phyloP scores from a whole-genome alignment of 108 stramenopile genomes.

The Ochromonas danica region DNA sequence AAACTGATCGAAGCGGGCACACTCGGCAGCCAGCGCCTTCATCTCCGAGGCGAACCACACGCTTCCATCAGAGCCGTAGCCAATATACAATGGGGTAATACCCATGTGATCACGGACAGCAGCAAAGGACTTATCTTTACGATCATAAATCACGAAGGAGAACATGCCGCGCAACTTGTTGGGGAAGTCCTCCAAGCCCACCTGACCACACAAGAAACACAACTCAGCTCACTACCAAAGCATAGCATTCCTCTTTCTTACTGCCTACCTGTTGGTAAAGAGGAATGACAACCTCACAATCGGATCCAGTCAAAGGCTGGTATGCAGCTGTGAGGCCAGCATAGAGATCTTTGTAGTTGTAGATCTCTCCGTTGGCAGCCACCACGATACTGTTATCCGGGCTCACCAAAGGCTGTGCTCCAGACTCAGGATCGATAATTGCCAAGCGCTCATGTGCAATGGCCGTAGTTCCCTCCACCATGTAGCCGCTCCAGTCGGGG shows the following conservation, averaged over 20 bases:
- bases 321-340: conserved; percentile 62
- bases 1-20: conserved; percentile 78
- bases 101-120: conserved; percentile 92
- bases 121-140: conserved; percentile 72
- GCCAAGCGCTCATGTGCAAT: conserved; percentile 96
- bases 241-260: no score
- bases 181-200: conserved; percentile 68
- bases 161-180: conserved; percentile 88
- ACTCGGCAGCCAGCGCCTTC: conserved; percentile 77
- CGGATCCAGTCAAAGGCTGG: conserved; percentile 81
- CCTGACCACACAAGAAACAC: no score
- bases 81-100: conserved; percentile 93
- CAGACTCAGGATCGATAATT: conserved; percentile 94
- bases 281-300: conserved; percentile 89
- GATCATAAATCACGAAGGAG: conserved; percentile 88
- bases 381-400: conserved; percentile 67
- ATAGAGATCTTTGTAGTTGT: conserved; percentile 96
- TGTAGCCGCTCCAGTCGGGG: conserved; percentile 96
- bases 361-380: conserved; percentile 96
- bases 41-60: conserved; percentile 87
- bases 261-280: conserved; percentile 78
- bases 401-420: conserved; percentile 85
- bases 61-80: conserved; percentile 88
- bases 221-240: no score
- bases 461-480: conserved; percentile 62